These are phyloP conservation scores for Chaetomium sp. DNA, from an alignment of 2,329 filamentous ascomycete species.

Conservation along the genomic window DNA sequence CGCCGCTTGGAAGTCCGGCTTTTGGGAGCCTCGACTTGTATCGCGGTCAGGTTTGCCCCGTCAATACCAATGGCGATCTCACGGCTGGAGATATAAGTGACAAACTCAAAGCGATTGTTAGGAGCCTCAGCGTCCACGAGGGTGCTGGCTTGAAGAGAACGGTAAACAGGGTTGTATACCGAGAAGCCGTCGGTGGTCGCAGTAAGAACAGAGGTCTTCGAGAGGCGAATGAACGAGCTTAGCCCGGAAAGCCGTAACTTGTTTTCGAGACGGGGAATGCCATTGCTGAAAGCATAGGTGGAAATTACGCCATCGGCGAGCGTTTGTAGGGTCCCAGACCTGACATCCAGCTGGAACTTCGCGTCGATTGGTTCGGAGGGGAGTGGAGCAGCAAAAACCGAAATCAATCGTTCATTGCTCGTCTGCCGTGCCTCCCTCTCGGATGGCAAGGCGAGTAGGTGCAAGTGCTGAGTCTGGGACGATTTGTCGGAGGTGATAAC, in stretches of 20 bases:
- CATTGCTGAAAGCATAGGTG: constrained; percentile 56
- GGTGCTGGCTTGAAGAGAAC: constrained; percentile 49
- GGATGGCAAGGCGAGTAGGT: constrained; percentile 29
- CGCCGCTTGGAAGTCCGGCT: constrained; percentile 49
- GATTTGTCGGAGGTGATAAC: constrained; percentile 37
- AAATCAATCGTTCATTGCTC: constrained; percentile 18
- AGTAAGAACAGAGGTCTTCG: constrained; percentile 58
- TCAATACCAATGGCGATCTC: constrained; percentile 59
- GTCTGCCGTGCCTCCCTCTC: constrained; percentile 14
- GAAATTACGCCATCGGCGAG: constrained; percentile 47
- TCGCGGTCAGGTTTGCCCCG: constrained; percentile 57
- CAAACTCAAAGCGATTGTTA: constrained; percentile 42
- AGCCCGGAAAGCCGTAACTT: constrained; percentile 45
- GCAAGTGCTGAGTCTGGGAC: constrained; percentile 29
- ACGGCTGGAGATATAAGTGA: constrained; percentile 58
- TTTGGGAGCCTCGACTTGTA: constrained; percentile 61
- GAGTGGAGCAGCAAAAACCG: constrained; percentile 23
- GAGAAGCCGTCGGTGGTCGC: constrained; percentile 50
- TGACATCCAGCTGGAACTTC: constrained; percentile 45
- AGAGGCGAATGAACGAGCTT: constrained; percentile 59
- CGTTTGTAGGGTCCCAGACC: constrained; percentile 58
- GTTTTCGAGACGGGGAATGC: constrained; percentile 53
- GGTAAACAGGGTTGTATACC: constrained; percentile 65
- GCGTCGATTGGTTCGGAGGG: constrained; percentile 8
- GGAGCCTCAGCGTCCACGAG: constrained; percentile 38